Evolutionary conservation across 1,139 yeast genomes (phyloP).

Genomic region (Geotrichum fermentans): DNA sequence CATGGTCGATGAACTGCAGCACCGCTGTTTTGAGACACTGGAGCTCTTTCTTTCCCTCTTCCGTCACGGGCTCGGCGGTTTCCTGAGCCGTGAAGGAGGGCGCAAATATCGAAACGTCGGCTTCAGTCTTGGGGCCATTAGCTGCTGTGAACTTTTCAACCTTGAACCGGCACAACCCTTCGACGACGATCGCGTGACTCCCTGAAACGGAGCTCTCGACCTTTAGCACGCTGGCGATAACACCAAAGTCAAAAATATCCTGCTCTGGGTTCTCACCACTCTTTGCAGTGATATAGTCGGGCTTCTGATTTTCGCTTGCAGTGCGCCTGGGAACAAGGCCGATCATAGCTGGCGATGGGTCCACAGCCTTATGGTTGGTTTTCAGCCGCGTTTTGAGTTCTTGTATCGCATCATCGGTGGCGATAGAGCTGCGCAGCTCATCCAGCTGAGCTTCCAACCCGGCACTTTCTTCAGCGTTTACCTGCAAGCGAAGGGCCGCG

Average conservation of each 20-base stretch:
- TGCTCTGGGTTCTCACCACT: too few relatives aligned
- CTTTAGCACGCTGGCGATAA: constrained; percentile 28
- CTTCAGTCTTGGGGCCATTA: not conserved
- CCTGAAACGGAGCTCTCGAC: constrained; percentile 20
- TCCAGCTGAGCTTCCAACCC: constrained; percentile 11
- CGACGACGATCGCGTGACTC: constrained; percentile 24
- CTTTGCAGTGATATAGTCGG: too few relatives aligned
- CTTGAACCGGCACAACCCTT: constrained; percentile 28
- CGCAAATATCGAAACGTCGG: not conserved
- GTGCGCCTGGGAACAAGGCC: not conserved
- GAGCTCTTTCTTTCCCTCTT: not conserved
- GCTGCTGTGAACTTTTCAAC: constrained; percentile 16
- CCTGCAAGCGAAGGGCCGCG: constrained; percentile 21
- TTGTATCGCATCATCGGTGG: not conserved
- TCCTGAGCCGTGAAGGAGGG: not conserved
- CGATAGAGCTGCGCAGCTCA: not conserved
- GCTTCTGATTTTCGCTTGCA: not conserved
- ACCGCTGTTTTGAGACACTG: not conserved
- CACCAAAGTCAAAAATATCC: constrained; percentile 24
- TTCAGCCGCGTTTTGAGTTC: not conserved
- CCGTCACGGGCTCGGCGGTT: too few relatives aligned
- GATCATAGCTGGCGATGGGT: not conserved
- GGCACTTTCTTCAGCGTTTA: constrained; percentile 19
- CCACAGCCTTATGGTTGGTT: not conserved
- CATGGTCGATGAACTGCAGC: not conserved